A percentile compares a stretch with the other conserved stretches of the same genome.
Conservation (phyloP, 2,329 filamentous ascomycete genomes). For the Diaporthe humulicola region DNA sequence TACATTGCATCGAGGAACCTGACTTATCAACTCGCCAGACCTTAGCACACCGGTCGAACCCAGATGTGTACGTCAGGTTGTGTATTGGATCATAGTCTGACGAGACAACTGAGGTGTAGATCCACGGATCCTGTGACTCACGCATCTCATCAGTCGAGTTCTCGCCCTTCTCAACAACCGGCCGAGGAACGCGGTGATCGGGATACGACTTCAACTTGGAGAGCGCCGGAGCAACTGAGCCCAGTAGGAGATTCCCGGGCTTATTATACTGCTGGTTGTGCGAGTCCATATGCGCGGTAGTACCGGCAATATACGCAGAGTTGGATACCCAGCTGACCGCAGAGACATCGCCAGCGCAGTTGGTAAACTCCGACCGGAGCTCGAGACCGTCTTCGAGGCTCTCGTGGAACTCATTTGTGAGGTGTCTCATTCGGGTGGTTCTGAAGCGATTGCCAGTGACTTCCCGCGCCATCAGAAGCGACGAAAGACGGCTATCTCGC, state of each 20-base stretch:
- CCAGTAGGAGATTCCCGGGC: conserved; percentile 71
- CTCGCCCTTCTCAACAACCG: conserved; percentile 64
- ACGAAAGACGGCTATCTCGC: conserved; percentile 51
- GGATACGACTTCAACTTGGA: conserved; percentile 62
- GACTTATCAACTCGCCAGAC: conserved; percentile 62
- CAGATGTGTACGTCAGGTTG: conserved; percentile 68
- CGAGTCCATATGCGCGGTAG: conserved; percentile 71
- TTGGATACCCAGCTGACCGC: conserved; percentile 70
- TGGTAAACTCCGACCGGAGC: conserved; percentile 67
- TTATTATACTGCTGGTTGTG: conserved; percentile 78
- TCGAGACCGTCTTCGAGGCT: conserved; percentile 65
- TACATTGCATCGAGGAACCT: conserved; percentile 57
- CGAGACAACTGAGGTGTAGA: conserved; percentile 74
- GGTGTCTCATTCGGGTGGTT: conserved; percentile 57
- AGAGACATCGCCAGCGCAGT: conserved; percentile 72
- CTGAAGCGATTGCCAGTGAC: conserved; percentile 60
- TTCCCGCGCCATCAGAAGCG: conserved; percentile 63
- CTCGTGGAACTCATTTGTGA: conserved; percentile 59
- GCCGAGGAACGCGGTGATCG: conserved; percentile 69
- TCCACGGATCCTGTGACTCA: conserved; percentile 71
- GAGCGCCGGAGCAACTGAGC: conserved; percentile 58
- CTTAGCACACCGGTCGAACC: conserved; percentile 74
- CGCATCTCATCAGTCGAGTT: conserved; percentile 70
- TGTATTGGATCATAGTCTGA: conserved; percentile 66
- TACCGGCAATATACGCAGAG: conserved; percentile 70